A percentile compares a stretch with the other conserved stretches of the same genome.
Evolutionary conservation across 2,329 filamentous ascomycete genomes (phyloP).

Genomic region (Didymella segeticola): DNA sequence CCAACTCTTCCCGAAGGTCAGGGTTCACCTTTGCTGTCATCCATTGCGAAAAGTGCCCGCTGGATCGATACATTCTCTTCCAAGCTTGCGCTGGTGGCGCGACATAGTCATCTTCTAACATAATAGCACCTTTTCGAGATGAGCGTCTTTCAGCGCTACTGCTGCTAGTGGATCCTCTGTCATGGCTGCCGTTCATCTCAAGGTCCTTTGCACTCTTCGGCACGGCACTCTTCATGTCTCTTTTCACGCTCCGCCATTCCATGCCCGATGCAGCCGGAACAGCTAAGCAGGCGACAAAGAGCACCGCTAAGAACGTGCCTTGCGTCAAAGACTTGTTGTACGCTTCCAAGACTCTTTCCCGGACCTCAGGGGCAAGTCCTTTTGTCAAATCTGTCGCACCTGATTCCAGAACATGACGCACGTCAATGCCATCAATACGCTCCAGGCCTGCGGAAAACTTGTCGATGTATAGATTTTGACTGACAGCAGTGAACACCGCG

Average conservation of each 20-base stretch:
- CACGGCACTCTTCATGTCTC: slow-evolving; percentile 25
- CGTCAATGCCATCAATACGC: slow-evolving; percentile 48
- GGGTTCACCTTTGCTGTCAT: slow-evolving; percentile 36
- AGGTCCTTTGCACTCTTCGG: neutral
- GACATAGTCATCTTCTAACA: neutral
- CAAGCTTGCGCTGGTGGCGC: slow-evolving; percentile 20
- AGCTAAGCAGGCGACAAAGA: slow-evolving; percentile 62
- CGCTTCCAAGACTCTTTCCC: slow-evolving; percentile 27
- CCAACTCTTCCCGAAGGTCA: slow-evolving; percentile 22
- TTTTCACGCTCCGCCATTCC: slow-evolving; percentile 72
- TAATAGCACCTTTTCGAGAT: neutral
- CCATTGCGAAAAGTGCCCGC: slow-evolving; percentile 34
- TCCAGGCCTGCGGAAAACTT: slow-evolving; percentile 48
- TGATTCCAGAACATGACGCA: slow-evolving; percentile 48
- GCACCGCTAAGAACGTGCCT: slow-evolving; percentile 63
- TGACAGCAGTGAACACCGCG: slow-evolving; percentile 55
- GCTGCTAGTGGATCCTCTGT: neutral
- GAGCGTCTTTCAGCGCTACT: neutral
- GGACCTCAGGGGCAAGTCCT: slow-evolving; percentile 22
- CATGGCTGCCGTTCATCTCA: neutral
- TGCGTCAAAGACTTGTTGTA: slow-evolving; percentile 41
- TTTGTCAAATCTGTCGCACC: slow-evolving; percentile 65
- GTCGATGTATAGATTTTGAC: slow-evolving; percentile 56
- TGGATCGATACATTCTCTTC: slow-evolving; percentile 29
- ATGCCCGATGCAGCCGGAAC: slow-evolving; percentile 62